Conservation (phyloP, 148 eudicot species). For the Vaccinium macrocarpon region DNA sequence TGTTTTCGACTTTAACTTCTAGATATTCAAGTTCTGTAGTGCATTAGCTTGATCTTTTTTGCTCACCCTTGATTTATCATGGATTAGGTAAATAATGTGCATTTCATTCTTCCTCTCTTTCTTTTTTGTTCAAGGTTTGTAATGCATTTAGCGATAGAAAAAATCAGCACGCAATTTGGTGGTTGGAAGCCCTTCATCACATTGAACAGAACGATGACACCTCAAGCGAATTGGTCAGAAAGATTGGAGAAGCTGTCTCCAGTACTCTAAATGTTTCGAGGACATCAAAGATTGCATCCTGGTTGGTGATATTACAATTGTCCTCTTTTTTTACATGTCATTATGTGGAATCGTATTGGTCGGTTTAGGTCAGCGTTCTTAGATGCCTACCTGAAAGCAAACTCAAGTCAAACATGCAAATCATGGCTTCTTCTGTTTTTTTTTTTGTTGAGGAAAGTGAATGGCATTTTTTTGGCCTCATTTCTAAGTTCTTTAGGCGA, state of each 20-base stretch:
- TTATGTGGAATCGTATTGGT: not conserved
- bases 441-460: not conserved
- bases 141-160: constrained; percentile 39
- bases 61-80: constrained; percentile 7
- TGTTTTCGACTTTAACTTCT: not conserved
- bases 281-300: constrained; percentile 47
- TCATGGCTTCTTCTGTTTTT: not conserved
- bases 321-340: not conserved
- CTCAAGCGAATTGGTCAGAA: constrained; percentile 48
- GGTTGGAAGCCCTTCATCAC: constrained; percentile 70
- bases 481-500: not conserved
- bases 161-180: constrained; percentile 55
- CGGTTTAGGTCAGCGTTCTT: not conserved
- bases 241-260: constrained; percentile 73
- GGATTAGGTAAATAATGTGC: constrained; percentile 4
- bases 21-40: not conserved
- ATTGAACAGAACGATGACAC: constrained; percentile 65
- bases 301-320: constrained; percentile 40
- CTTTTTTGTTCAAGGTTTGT: constrained; percentile 47
- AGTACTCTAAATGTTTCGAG: constrained; percentile 52
- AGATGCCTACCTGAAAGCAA: not conserved
- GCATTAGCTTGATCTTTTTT: not conserved
- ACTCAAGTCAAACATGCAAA: not conserved
- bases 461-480: not conserved
- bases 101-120: not conserved